phyloP scores from a whole-genome alignment of 139 green algal species.

The Coccomyxa sp. region DNA sequence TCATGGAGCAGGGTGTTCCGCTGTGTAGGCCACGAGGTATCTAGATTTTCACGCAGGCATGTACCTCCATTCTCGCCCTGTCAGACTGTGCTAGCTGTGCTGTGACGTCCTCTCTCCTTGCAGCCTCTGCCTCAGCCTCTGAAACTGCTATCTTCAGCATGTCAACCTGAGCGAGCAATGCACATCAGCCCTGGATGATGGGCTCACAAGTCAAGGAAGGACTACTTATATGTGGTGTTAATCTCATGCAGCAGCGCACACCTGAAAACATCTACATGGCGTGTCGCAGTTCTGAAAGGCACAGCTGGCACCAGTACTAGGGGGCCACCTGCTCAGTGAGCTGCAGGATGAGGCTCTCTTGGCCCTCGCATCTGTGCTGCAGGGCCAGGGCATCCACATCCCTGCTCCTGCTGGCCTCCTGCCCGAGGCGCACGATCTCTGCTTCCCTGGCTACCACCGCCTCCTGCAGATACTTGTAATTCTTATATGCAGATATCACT shows the following conservation, averaged over 20 bases:
- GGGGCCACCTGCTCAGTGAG: constrained; percentile 48
- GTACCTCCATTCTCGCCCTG: neutral
- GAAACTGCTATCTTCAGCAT: no score
- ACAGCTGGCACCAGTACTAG: neutral
- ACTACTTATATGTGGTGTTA: no score
- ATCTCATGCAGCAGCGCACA: no score
- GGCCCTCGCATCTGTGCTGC: constrained; percentile 50
- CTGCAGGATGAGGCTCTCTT: constrained; percentile 65
- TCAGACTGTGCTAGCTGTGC: neutral
- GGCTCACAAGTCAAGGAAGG: no score
- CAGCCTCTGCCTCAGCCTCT: constrained; percentile 12
- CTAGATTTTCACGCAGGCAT: no score
- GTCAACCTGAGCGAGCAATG: no score
- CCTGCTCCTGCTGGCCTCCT: constrained; percentile 20
- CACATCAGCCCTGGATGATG: no score
- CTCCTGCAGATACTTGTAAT: constrained; percentile 25
- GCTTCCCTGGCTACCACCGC: constrained; percentile 31
- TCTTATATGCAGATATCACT: no score
- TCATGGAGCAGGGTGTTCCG: no score
- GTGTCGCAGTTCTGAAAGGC: neutral
- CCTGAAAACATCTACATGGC: no score
- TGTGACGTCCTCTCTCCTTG: neutral
- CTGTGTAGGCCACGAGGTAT: no score
- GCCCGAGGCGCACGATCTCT: constrained; percentile 47
- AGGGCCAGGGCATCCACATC: constrained; percentile 49